Evolutionary conservation across 2,329 filamentous ascomycete genomes (phyloP).

Genomic region (Fusarium acutatum): DNA sequence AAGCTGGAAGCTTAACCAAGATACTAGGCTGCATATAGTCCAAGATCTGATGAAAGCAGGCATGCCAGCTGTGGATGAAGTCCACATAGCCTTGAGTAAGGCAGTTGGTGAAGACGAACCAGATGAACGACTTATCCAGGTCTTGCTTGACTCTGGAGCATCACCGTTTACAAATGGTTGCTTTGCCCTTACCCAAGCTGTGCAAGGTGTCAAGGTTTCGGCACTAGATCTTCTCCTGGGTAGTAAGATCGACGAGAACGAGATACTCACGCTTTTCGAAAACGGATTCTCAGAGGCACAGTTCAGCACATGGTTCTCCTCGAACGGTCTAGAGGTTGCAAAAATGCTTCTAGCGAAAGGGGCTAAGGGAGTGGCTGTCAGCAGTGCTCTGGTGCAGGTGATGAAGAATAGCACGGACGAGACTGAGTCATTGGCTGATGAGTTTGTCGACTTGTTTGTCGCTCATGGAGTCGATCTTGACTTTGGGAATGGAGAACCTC

Average conservation of each 20-base stretch:
- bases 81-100: constrained; percentile 60
- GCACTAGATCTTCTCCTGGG: constrained; percentile 55
- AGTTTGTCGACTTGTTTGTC: constrained; percentile 55
- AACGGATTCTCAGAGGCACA: constrained; percentile 55
- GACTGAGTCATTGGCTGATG: constrained; percentile 51
- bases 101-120: constrained; percentile 63
- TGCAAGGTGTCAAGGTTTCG: constrained; percentile 49
- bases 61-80: constrained; percentile 56
- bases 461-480: constrained; percentile 57
- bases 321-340: constrained; percentile 56
- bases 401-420: constrained; percentile 54
- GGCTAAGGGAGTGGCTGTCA: constrained; percentile 56
- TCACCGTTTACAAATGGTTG: constrained; percentile 61
- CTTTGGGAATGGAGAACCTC: constrained; percentile 60
- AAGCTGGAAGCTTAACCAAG: constrained; percentile 59
- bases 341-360: constrained; percentile 60
- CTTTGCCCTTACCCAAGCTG: constrained; percentile 61
- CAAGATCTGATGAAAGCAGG: constrained; percentile 62
- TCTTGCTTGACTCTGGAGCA: constrained; percentile 61
- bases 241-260: constrained; percentile 50
- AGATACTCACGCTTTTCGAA: constrained; percentile 56
- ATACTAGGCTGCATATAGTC: constrained; percentile 58
- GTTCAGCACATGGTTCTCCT: constrained; percentile 56
- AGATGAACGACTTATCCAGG: constrained; percentile 55
- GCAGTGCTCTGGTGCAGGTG: constrained; percentile 55